phyloP scores from a whole-genome alignment of 1,139 yeast species.

The Wickerhamomyces sp. region DNA sequence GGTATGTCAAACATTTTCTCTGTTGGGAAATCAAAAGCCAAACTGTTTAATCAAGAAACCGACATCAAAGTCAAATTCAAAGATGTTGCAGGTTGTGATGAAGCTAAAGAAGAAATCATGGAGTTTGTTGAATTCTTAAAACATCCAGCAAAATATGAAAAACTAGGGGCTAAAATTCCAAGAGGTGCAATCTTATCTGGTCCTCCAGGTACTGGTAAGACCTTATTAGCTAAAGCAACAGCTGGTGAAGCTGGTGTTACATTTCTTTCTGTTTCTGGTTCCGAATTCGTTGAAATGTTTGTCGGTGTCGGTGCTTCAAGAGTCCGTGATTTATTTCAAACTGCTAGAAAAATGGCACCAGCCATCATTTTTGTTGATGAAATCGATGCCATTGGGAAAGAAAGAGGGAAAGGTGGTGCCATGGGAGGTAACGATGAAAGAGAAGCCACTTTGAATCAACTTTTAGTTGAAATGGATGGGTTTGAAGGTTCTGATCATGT shows the following conservation, averaged over 20 bases:
- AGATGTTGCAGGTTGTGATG: slow-evolving; percentile 97
- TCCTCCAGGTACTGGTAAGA: slow-evolving; percentile 99
- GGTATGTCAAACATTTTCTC: slow-evolving; percentile 55
- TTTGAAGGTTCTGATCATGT: slow-evolving; percentile 87
- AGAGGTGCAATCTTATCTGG: slow-evolving; percentile 97
- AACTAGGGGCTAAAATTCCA: slow-evolving; percentile 93
- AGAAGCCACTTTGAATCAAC: slow-evolving; percentile 92
- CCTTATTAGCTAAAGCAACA: slow-evolving; percentile 94
- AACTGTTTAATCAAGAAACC: slow-evolving; percentile 85
- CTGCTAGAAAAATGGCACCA: slow-evolving; percentile 92
- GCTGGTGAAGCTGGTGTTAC: slow-evolving; percentile 99
- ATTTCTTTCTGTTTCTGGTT: slow-evolving; percentile 89
- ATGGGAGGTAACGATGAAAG: slow-evolving; percentile 89
- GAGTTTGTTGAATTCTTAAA: slow-evolving; percentile 92
- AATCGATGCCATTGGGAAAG: slow-evolving; percentile 97
- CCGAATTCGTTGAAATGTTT: slow-evolving; percentile 98
- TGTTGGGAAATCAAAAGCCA: slow-evolving; percentile 80
- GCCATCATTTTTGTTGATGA: slow-evolving; percentile 93
- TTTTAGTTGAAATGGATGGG: slow-evolving; percentile 97
- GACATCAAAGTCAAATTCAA: slow-evolving; percentile 83
- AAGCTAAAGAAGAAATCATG: slow-evolving; percentile 97
- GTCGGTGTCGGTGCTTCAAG: slow-evolving; percentile 99
- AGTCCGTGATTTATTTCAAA: slow-evolving; percentile 89
- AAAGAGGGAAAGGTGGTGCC: slow-evolving; percentile 73
- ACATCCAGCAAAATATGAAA: slow-evolving; percentile 84